Evolutionary conservation across 1,284 basidiomycete genomes (phyloP).

Genomic region (Uromyces viciae-fabae): DNA sequence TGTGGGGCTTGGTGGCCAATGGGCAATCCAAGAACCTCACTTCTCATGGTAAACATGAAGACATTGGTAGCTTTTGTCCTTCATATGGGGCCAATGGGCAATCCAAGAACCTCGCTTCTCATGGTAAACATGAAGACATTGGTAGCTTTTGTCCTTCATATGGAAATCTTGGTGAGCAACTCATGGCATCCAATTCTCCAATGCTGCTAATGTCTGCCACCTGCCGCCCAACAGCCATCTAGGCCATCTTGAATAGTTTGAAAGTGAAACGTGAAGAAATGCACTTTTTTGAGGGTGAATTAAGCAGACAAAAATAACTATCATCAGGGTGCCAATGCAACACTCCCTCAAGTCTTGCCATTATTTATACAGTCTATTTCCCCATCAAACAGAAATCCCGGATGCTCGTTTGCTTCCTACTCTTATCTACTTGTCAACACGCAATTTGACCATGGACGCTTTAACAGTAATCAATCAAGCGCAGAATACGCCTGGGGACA

Average conservation of each 20-base stretch:
- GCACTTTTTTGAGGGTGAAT: background rate
- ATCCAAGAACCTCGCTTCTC: background rate
- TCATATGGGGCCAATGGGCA: background rate
- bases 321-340: background rate
- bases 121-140: background rate
- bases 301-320: background rate
- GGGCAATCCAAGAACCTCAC: background rate
- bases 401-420: background rate
- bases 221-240: background rate
- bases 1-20: conserved; percentile 29
- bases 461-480: background rate
- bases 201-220: conserved; percentile 4
- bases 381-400: background rate
- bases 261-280: background rate
- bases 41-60: background rate
- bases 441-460: background rate
- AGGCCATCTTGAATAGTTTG: background rate
- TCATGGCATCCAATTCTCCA: background rate
- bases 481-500: background rate
- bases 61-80: background rate
- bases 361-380: background rate
- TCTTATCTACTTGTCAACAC: background rate
- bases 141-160: background rate
- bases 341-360: background rate
- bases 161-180: background rate